Conservation (phyloP, 2,329 filamentous ascomycete species). For the Diplodia mutila region DNA sequence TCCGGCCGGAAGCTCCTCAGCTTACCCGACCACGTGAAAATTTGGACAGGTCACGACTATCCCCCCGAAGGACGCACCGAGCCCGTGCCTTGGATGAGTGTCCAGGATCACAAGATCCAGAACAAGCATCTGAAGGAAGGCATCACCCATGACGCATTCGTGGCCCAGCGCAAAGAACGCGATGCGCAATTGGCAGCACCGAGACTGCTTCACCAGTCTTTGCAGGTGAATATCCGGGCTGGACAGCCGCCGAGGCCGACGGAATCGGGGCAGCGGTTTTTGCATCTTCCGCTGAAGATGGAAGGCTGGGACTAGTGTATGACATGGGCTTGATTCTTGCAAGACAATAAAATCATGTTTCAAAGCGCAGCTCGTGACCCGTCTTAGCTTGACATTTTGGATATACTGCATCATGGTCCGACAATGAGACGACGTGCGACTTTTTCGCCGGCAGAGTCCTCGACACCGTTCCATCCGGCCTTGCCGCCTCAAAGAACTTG, state of each 20-base stretch:
- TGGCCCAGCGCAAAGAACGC: slow-evolving; percentile 36
- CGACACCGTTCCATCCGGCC: no score
- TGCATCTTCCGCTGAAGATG: slow-evolving; percentile 60
- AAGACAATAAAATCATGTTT: no score
- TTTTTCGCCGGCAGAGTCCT: no score
- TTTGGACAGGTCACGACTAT: slow-evolving; percentile 45
- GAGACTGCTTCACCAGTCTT: slow-evolving; percentile 41
- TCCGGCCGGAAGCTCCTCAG: slow-evolving; percentile 36
- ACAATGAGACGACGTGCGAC: no score
- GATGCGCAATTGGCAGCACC: slow-evolving; percentile 40
- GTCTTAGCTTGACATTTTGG: no score
- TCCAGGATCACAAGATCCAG: slow-evolving; percentile 38
- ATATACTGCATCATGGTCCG: no score
- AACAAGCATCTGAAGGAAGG: slow-evolving; percentile 42
- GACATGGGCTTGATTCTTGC: no score
- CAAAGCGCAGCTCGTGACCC: no score
- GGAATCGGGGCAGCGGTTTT: slow-evolving; percentile 21
- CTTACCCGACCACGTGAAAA: slow-evolving; percentile 35
- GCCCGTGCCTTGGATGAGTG: slow-evolving; percentile 40
- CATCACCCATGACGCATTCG: slow-evolving; percentile 39
- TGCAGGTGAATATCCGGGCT: slow-evolving; percentile 48
- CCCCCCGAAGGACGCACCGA: slow-evolving; percentile 31
- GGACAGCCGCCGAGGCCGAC: slow-evolving; percentile 37
- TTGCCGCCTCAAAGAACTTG: no score
- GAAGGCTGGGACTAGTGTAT: slow-evolving; percentile 11